Conservation (phyloP, 495 filamentous ascomycete genomes). For the Talaromyces borbonicus region DNA sequence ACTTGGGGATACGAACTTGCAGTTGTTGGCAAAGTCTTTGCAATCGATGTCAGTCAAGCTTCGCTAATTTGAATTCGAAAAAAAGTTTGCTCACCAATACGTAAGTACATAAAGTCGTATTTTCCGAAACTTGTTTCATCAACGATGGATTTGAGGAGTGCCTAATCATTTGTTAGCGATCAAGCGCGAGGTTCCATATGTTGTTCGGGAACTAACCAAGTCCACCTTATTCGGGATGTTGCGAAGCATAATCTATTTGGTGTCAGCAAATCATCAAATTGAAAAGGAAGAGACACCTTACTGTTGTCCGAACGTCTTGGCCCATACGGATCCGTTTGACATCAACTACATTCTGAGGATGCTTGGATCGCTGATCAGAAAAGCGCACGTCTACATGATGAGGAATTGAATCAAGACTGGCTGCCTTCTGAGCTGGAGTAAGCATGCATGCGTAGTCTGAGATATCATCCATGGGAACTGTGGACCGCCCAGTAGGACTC, state of each 20-base stretch:
- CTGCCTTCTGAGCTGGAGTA: constrained; percentile 17
- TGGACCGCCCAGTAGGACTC: constrained; percentile 31
- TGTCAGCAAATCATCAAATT: constrained; percentile 8
- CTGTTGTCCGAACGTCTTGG: constrained; percentile 63
- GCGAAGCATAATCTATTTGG: constrained; percentile 76
- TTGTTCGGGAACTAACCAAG: constrained; percentile 39
- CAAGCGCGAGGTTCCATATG: constrained; percentile 6
- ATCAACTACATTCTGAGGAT: constrained; percentile 59
- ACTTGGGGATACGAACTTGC: constrained; percentile 65
- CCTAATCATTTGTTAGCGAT: constrained; percentile 18
- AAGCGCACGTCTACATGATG: constrained; percentile 16
- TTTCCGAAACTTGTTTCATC: constrained; percentile 68
- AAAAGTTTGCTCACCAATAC: constrained; percentile 52
- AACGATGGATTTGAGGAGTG: constrained; percentile 65
- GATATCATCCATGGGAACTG: constrained; percentile 21
- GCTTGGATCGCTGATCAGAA: constrained; percentile 16
- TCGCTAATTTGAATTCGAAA: neutral
- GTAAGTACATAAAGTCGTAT: constrained; percentile 92
- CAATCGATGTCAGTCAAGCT: neutral
- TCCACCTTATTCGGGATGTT: constrained; percentile 92
- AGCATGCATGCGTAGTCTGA: constrained; percentile 24
- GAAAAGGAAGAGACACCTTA: constrained; percentile 27
- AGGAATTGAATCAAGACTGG: constrained; percentile 10
- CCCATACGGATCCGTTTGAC: constrained; percentile 53
- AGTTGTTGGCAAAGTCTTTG: constrained; percentile 75